Base-by-base conservation (phyloP, 768 basidiomycete species). In the Podaxis rugospora region DNA sequence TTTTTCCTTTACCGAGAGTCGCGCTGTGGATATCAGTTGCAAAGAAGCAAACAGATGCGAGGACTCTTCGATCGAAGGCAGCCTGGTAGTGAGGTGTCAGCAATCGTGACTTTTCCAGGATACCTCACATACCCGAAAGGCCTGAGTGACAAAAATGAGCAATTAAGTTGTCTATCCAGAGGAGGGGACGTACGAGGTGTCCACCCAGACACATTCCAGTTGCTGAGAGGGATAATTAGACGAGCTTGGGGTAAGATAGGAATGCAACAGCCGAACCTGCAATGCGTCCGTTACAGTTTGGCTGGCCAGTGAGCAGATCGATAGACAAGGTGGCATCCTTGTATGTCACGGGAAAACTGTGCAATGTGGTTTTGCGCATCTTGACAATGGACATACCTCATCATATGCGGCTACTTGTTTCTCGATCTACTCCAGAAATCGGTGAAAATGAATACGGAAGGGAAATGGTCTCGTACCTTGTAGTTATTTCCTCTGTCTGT, bases 141-240 rank as follows among this genome's bases (percentile, higher is more conserved):
- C 77, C 80, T 82, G 57, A 36, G 25, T 23, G 13, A 23, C 32
- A 47, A 21, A 25, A 11, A 14, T 57, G 3, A 58, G 40, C 13
- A 32, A 7, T 16, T 56, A 55, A 6, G 42, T 16, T 44, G 18
- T 3, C 1, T 18, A 18, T 7, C 16, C 18, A 14, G n/a, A 6
- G 0, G 14, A 44, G 16, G 3, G 46, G 57, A 74, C 83, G 51
- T 69, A 92, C 91, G 64, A 93, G 75, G 67, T 94, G 93, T 1
- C 92, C 93, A 35, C 92, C 90, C 4, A 93, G 82, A 66, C 93
- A 95, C 92, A 95, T 94, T 47, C 93, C 93, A 2, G 93, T 95
- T 1, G 88, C 89, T 89, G 66, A 28, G 49, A 35, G 55, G 28
- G 18, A 37, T 32, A 36, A 25, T 62, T 50, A 10, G 51, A 49